Evolutionary conservation across 345 rosid species (phyloP), one percentile per base, ranked within the genome.

Genomic region (Ceriops decandra): DNA sequence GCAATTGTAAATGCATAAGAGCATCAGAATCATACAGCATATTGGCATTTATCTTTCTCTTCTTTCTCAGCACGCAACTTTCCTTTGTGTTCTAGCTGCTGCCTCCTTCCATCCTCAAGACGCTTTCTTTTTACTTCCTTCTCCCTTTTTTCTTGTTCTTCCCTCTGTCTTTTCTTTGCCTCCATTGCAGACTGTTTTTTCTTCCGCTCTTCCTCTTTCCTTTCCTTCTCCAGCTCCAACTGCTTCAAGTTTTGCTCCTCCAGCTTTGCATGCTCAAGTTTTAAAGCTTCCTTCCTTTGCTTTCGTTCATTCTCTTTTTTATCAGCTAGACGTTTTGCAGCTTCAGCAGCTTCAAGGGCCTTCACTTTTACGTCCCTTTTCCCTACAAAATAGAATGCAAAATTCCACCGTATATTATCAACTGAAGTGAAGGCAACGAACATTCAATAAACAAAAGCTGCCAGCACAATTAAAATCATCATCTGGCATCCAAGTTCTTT

Each of bases 341-440:
- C 92, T 79, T 84, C 96, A 71, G 99, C 97, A 76, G 87, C 91
- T 81, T 84, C 97, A 65, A 95, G 80, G 63, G 99, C 89, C 77
- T 85, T 92, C 78, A 95, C 97, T 82, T 86, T 90, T 60, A 92
- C 80, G 65, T 90, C 91, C 75, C 92, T 90, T 82, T 88, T 95
- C 62, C 98, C 99, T 95, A 64, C 20, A 54, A 74, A 71, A 24
- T 59, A 69, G 68, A 51, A 52, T 22, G 67, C 11, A 31, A 32
- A 27, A 35, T n/a, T 52, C 7, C 7, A 19, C 49, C 6, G 20
- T 38, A 17, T 15, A 56, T 22, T 46, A 67, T 24, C 52, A 60
- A 31, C 2, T 42, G 33, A 66, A 51, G 70, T 1, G 26, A 27
- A 46, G 49, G 62, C 38, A 4, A 59, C 17, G 54, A 17, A 32